Conservation (phyloP, 2,329 filamentous ascomycete genomes). For the Ascosphaera aggregata region DNA sequence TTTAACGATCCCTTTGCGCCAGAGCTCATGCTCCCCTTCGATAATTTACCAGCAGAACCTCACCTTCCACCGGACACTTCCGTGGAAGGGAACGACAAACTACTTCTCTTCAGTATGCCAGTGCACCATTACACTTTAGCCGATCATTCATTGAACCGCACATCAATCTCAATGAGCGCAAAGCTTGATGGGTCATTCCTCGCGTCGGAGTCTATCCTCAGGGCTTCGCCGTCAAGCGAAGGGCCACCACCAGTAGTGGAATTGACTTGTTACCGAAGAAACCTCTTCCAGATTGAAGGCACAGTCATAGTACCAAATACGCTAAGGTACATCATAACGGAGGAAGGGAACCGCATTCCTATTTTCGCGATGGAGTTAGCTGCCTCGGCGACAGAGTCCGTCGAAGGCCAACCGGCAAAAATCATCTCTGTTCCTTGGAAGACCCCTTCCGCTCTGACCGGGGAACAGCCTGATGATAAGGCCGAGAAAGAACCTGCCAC, state of each 20-base stretch:
- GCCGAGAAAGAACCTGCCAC: conserved; percentile 68
- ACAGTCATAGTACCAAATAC: conserved; percentile 60
- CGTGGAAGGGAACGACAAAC: conserved; percentile 42
- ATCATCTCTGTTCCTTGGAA: conserved; percentile 98
- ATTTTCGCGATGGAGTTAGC: conserved; percentile 66
- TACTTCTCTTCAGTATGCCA: conserved; percentile 49
- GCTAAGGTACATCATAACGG: conserved; percentile 57
- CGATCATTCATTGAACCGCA: conserved; percentile 33
- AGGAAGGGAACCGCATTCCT: conserved; percentile 62
- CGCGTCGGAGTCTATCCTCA: conserved; percentile 40
- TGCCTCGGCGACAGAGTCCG: conserved; percentile 82
- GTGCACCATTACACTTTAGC: conserved; percentile 36
- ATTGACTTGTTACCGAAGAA: conserved; percentile 84
- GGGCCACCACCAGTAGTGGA: conserved; percentile 36
- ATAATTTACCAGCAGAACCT: conserved; percentile 21
- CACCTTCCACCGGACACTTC: conserved; percentile 26
- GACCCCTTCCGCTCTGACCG: conserved; percentile 60
- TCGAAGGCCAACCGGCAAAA: conserved; percentile 76
- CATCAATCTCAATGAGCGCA: conserved; percentile 32
- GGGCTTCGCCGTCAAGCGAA: conserved; percentile 29
- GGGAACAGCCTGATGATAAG: conserved; percentile 30
- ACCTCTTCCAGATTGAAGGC: conserved; percentile 88
- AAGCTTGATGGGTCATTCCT: conserved; percentile 49
- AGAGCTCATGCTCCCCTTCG: conserved; percentile 19
- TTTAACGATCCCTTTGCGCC: conserved; percentile 30